Evolutionary conservation across 2,329 filamentous ascomycete genomes (phyloP), one percentile per base, ranked within the genome.

Genomic region (Monilinia laxa): DNA sequence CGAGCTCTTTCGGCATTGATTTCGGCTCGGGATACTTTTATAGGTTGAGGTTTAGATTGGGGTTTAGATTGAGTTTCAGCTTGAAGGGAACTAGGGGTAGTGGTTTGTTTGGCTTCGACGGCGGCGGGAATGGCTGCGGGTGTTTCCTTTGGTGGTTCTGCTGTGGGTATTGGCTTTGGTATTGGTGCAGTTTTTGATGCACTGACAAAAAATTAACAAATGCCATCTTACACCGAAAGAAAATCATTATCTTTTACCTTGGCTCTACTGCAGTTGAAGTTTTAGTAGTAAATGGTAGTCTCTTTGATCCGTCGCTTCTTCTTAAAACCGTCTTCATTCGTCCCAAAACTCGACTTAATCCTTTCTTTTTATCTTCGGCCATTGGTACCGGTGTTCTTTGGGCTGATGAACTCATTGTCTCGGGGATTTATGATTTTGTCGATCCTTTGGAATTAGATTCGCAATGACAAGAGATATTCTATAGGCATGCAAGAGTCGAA

Each of bases 1-100:
- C 73, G 70, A 16, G 75, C 76, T 40, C 78, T 73, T 45, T 75
- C 75, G 16, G 74, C 72, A 52, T 75, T 70, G 51, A 76, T 70
- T 63, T 74, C 69, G 6, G 71, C 72, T 38, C 74, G 71, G 56
- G 71, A 63, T 6, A 75, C 57, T 67, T 70, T 73, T 42, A 53
- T 71, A 3, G 68, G 68, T 56, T 68, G 68, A 49, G 70, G 59
- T 64, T 40, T 11, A 7, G 38, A 14, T 40, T 40, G 10, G 38
- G 38, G 11, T 40, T 40, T 40, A 14, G 38, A 12, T 40, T 11
- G 10, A 14, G 38, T 11, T 40, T 40, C 12, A 7, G 10, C 38
- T 40, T 40, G 38, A 12, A 20, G 47, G 20, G 68, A 11, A 6
- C 57, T 67, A 18, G 70, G 42, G 16, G 31, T 42, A 10, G 67